Evolutionary conservation across 345 rosid species (phyloP), one percentile per base, ranked within the genome.

Genomic region (Hibiscus tridactylites): DNA sequence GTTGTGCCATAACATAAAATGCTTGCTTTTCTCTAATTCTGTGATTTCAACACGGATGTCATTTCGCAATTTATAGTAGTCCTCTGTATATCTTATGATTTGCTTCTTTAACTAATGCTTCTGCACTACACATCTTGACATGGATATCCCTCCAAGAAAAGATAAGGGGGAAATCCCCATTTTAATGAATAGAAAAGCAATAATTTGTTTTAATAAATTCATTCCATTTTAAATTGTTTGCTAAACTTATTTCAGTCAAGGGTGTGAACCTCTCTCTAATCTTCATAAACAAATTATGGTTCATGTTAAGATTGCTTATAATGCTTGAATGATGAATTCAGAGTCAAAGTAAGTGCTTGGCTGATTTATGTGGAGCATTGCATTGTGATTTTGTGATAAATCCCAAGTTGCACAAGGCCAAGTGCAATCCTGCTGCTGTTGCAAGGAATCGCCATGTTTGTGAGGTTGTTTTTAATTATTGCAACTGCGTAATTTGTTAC

Each of bases 361-460:
- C 99, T 62, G 94, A 95, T 81, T 60, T 92, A 59, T 95, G 99
- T 78, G 99, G 99, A 33, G 97, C 97, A 61, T 72, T 95, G 88
- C 96, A 92, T 81, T 95, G 99, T 80, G 99, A 95, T 83, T 85
- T 70, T 53, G 79, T 85, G 56, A 76, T 88, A 78, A 83, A 76
- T 70, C 80, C 96, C 47, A 90, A 88, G 83, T 80, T 85, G 66
- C 71, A 73, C 0, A 91, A 85, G 80, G 75, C 75, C 60, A 95
- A 92, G 78, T 95, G 99, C 84, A 92, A 92, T 75, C 97, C 94
- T 75, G 94, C 94, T 17, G 93, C 99, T 77, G 90, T 80, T 70
- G 87, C 88, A 6, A 85, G 83, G 83, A 90, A 92, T 76, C 98
- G 75, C 62, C 97, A 86, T 82, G 89, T 89, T 35, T 95, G 99